Percentiles rank a stretch among this genome's conserved stretches.
Conservation (phyloP, 116 monocot species). For the Phalaenopsis hybrid region DNA sequence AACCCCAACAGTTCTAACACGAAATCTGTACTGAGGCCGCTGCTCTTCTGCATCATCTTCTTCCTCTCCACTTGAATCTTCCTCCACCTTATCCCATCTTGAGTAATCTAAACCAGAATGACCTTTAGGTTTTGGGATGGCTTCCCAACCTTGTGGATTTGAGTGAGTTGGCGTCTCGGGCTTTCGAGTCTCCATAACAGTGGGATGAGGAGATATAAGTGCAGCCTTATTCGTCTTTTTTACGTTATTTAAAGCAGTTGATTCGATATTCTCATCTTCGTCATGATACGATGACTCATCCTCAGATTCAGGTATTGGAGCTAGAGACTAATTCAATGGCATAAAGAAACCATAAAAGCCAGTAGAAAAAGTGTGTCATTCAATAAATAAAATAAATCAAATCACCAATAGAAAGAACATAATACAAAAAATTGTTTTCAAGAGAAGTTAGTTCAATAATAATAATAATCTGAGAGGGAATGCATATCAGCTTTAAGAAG, state of each 20-base stretch:
- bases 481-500: no score
- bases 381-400: neutral
- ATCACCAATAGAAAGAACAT: neutral
- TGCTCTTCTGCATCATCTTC: conserved; percentile 63
- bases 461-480: neutral
- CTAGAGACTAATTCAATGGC: conserved; percentile 35
- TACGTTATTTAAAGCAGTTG: neutral
- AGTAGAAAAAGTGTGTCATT: no score
- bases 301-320: conserved; percentile 89
- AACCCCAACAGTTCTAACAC: conserved; percentile 70
- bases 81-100: conserved; percentile 82
- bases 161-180: conserved; percentile 6
- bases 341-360: neutral
- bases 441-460: neutral
- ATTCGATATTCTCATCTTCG: conserved; percentile 48
- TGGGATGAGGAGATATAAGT: conserved; percentile 7
- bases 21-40: conserved; percentile 68
- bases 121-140: conserved; percentile 87
- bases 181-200: conserved; percentile 13
- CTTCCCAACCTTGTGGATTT: conserved; percentile 51
- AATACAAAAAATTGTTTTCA: neutral
- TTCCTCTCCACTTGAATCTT: conserved; percentile 85
- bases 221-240: conserved; percentile 16
- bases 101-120: conserved; percentile 91
- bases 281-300: conserved; percentile 46